Evolutionary conservation across 139 green algal genomes (phyloP).

Genomic region (Astrephomene gubernaculifera): DNA sequence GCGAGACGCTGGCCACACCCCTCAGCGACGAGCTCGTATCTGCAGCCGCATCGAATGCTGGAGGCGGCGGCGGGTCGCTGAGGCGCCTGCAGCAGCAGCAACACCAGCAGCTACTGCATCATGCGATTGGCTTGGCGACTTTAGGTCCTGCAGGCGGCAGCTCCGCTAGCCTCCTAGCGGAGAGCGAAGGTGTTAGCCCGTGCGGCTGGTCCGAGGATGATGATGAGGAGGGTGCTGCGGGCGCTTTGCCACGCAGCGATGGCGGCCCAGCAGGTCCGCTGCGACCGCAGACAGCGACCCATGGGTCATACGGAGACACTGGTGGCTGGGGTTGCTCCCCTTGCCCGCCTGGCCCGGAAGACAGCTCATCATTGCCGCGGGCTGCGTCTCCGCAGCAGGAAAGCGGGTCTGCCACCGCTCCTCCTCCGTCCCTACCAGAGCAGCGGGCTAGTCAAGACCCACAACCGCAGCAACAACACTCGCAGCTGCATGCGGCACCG

Average conservation of each 20-base stretch:
- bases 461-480: not conserved
- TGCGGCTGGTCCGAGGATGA: conserved; percentile 10
- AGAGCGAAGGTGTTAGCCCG: conserved; percentile 4
- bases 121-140: not conserved
- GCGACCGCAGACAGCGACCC: not conserved
- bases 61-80: not conserved
- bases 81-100: not conserved
- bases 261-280: not conserved
- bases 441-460: not conserved
- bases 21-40: conserved; percentile 12
- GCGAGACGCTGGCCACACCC: conserved; percentile 10
- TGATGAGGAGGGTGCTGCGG: not conserved
- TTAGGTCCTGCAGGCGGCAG: conserved; percentile 13
- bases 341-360: too few relatives aligned
- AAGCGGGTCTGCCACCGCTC: too few relatives aligned
- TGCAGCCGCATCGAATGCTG: not conserved
- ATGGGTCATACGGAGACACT: too few relatives aligned
- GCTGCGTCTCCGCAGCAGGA: too few relatives aligned
- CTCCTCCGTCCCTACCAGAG: too few relatives aligned
- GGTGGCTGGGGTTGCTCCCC: too few relatives aligned
- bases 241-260: not conserved
- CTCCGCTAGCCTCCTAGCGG: conserved; percentile 14
- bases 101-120: not conserved
- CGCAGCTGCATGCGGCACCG: too few relatives aligned
- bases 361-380: too few relatives aligned